Evolutionary conservation across 805 yeast genomes (phyloP).

Genomic region (Sugiyamaella chiloensis): DNA sequence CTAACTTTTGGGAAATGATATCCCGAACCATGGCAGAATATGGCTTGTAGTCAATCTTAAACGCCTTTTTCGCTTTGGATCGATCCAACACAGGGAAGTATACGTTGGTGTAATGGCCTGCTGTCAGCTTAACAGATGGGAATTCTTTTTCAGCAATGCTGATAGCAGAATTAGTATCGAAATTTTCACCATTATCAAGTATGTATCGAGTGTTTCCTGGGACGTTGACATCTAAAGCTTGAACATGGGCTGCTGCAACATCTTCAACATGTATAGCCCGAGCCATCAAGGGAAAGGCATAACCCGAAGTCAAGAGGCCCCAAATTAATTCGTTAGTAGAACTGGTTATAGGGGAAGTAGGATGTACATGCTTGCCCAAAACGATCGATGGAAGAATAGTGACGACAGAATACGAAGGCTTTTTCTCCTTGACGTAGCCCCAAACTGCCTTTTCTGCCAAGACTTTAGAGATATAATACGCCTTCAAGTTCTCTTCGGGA

Average conservation of each 20-base stretch:
- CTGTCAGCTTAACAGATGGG: not conserved
- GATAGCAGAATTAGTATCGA: not conserved
- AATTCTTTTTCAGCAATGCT: not conserved
- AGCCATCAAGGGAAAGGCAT: not conserved
- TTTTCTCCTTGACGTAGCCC: conserved; percentile 41
- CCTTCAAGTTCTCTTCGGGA: not conserved
- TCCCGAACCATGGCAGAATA: not conserved
- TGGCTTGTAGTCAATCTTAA: not conserved
- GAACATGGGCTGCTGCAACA: not conserved
- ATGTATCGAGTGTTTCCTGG: not conserved
- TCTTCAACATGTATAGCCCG: not conserved
- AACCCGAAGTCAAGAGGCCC: not conserved
- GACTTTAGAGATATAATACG: conserved; percentile 45
- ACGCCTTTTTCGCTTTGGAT: not conserved
- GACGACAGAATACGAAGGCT: conserved; percentile 23
- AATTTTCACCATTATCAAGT: not conserved
- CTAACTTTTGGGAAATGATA: not conserved
- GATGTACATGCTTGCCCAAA: conserved; percentile 22
- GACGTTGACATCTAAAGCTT: not conserved
- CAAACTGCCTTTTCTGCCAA: conserved; percentile 58
- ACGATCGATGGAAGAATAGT: conserved; percentile 33
- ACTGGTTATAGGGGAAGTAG: not conserved
- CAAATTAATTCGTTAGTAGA: not conserved
- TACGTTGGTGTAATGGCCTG: not conserved
- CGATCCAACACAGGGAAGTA: not conserved